Evolutionary conservation across 208 protist genomes (phyloP).

Genomic region (Crithidia mellificae): DNA sequence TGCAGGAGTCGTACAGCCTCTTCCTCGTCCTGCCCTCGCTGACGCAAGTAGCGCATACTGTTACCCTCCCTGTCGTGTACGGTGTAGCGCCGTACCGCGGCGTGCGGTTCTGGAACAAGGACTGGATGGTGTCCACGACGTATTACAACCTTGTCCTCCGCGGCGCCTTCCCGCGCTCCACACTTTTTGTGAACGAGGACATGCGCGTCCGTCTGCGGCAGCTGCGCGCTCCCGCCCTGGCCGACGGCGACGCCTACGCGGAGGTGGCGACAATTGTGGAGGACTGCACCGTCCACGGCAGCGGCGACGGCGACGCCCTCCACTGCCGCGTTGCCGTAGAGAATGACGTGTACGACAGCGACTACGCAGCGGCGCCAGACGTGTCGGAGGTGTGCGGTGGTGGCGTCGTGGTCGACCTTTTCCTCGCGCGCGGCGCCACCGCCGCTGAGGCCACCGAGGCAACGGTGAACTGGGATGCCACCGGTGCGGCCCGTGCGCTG

Average conservation of each 20-base stretch:
- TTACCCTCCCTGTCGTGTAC: constrained; percentile 19
- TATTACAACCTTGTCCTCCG: constrained; percentile 32
- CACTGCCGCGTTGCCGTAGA: constrained; percentile 21
- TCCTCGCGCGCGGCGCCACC: neutral
- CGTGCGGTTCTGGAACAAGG: constrained; percentile 41
- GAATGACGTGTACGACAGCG: constrained; percentile 9
- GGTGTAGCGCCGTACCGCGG: constrained; percentile 18
- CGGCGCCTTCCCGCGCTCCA: constrained; percentile 35
- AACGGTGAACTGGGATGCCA: neutral
- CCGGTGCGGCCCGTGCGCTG: neutral
- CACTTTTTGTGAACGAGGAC: constrained; percentile 10
- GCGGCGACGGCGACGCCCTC: constrained; percentile 7
- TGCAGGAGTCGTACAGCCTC: constrained; percentile 33
- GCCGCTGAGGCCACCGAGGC: neutral
- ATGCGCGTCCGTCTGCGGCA: constrained; percentile 1
- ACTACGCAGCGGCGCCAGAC: neutral
- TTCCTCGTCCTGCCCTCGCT: constrained; percentile 37
- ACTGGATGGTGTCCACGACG: constrained; percentile 8
- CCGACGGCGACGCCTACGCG: constrained; percentile 15
- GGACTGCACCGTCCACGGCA: constrained; percentile 15
- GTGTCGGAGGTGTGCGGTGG: constrained; percentile 37
- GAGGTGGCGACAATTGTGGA: neutral
- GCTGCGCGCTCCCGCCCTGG: constrained; percentile 18
- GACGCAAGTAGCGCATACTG: constrained; percentile 21
- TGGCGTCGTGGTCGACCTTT: constrained; percentile 35